A percentile compares a stretch with the other conserved stretches of the same genome.
Evolutionary conservation across 2,329 filamentous ascomycete genomes (phyloP).

Genomic region (Botrytis galanthina): DNA sequence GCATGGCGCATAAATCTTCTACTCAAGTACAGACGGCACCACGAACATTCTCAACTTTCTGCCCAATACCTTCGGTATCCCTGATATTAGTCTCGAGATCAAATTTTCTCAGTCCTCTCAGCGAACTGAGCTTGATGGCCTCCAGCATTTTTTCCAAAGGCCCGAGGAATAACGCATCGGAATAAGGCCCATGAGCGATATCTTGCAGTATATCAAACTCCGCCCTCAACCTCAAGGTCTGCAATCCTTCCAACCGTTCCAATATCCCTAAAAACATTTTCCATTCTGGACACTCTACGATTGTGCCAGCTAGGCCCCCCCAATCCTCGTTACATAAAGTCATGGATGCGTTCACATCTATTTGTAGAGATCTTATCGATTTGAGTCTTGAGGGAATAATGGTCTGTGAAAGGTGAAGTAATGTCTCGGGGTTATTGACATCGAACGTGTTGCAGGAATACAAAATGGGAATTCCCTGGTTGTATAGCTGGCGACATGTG

Average conservation of each 20-base stretch:
- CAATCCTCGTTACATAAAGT: too few species aligned
- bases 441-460: constrained; percentile 10
- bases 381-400: background rate
- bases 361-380: constrained; percentile 4
- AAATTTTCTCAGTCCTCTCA: constrained; percentile 7
- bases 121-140: background rate
- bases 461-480: constrained; percentile 1
- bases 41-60: background rate
- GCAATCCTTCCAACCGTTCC: background rate
- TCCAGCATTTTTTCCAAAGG: background rate
- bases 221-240: background rate
- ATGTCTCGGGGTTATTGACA: constrained; percentile 2
- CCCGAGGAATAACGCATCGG: background rate
- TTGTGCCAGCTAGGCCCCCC: background rate
- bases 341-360: background rate
- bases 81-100: background rate
- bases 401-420: constrained; percentile 7
- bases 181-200: too few species aligned
- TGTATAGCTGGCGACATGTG: constrained; percentile 10
- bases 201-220: background rate
- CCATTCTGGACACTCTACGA: background rate
- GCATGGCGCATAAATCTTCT: background rate
- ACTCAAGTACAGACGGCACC: background rate
- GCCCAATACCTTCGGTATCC: background rate
- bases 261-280: background rate